These are phyloP conservation scores for Teunomyces funiuensis DNA, from an alignment of 805 yeast species.

Conservation along the genomic window DNA sequence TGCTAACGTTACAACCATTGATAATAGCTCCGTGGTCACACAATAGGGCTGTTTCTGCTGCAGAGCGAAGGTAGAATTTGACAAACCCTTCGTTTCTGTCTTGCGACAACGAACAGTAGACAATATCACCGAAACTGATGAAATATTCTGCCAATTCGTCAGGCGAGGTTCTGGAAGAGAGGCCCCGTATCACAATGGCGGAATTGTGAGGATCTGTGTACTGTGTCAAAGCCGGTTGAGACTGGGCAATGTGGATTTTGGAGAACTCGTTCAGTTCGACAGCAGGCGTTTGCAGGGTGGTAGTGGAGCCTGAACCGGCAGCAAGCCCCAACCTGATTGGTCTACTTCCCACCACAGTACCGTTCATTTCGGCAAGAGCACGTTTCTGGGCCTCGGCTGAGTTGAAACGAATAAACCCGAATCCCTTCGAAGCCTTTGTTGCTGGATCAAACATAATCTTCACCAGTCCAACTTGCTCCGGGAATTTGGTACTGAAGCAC, in stretches of 20 bases:
- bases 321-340: conserved; percentile 70
- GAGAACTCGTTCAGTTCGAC: conserved; percentile 12
- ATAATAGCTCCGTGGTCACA: conserved; percentile 28
- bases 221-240: conserved; percentile 57
- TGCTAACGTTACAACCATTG: background rate
- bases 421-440: conserved; percentile 75
- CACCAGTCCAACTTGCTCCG: conserved; percentile 67
- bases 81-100: conserved; percentile 23
- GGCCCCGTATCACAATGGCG: conserved; percentile 67
- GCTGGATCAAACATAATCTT: conserved; percentile 74
- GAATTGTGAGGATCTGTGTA: conserved; percentile 82
- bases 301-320: conserved; percentile 30
- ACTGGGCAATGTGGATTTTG: conserved; percentile 33
- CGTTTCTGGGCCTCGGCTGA: conserved; percentile 65
- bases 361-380: conserved; percentile 81
- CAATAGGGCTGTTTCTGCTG: conserved; percentile 40
- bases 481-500: conserved; percentile 64
- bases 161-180: conserved; percentile 58
- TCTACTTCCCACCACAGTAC: conserved; percentile 65
- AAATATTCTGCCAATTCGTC: conserved; percentile 61
- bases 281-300: conserved; percentile 15
- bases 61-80: conserved; percentile 27
- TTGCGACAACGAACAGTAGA: conserved; percentile 22
- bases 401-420: conserved; percentile 83
- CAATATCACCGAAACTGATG: conserved; percentile 59